phyloP scores from a whole-genome alignment of 2,329 filamentous ascomycete genomes.

The Alternaria consortialis region DNA sequence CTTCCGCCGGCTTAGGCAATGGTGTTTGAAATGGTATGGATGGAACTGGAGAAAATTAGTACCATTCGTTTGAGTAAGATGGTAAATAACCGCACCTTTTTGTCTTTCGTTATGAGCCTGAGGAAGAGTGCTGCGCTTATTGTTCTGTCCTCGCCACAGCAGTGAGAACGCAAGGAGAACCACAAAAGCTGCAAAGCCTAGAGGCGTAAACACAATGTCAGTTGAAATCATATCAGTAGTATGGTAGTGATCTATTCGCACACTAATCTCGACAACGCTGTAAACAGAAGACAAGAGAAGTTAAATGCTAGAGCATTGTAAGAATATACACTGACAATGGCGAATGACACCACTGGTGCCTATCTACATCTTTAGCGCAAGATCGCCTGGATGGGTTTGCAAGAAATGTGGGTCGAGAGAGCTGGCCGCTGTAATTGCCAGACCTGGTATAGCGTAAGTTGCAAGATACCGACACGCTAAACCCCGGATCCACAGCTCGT shows the following conservation, averaged over 20 bases:
- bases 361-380: background rate
- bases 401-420: slow-evolving; percentile 1
- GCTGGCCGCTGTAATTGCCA: slow-evolving; percentile 3
- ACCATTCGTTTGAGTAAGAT: background rate
- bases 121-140: background rate
- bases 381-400: background rate
- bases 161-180: background rate
- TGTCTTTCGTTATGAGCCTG: background rate
- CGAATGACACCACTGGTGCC: background rate
- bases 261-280: background rate
- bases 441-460: background rate
- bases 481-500: background rate
- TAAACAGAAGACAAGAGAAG: background rate
- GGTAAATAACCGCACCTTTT: background rate
- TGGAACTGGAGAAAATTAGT: background rate
- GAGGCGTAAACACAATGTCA: background rate
- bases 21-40: background rate
- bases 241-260: background rate
- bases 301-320: background rate
- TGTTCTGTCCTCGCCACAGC: background rate
- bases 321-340: background rate
- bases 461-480: background rate
- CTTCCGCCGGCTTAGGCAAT: background rate
- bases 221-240: background rate
- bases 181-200: background rate